Evolutionary conservation across 768 basidiomycete genomes (phyloP).

Genomic region (Calocybe gangraenosa): DNA sequence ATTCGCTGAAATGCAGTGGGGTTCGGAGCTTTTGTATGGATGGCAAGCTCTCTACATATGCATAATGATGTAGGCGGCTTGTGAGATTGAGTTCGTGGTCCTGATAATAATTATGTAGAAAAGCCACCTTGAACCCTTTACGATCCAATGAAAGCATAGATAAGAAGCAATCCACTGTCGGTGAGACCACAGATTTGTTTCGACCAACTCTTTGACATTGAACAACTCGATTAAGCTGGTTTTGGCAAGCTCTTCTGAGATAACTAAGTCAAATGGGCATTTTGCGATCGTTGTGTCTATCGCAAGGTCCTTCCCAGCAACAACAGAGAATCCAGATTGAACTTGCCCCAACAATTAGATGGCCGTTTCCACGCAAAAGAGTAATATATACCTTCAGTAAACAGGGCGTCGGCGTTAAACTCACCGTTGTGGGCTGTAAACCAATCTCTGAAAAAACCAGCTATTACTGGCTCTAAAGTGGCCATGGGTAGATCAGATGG

Average conservation of each 20-base stretch:
- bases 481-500: constrained; percentile 7
- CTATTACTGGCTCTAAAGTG: constrained; percentile 13
- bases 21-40: constrained; percentile 52
- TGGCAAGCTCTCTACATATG: constrained; percentile 73
- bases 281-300: constrained; percentile 54
- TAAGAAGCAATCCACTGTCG: constrained; percentile 69
- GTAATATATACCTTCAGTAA: constrained; percentile 36
- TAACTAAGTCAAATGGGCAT: constrained; percentile 62
- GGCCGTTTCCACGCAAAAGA: background rate
- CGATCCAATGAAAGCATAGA: constrained; percentile 59
- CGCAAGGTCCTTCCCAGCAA: constrained; percentile 45
- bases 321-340: constrained; percentile 43
- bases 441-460: constrained; percentile 43
- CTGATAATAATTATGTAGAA: constrained; percentile 2
- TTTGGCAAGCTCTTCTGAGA: constrained; percentile 51
- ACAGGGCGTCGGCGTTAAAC: constrained; percentile 43
- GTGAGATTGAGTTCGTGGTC: constrained; percentile 10
- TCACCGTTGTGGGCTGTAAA: constrained; percentile 41
- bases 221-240: constrained; percentile 40
- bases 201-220: constrained; percentile 15
- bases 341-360: constrained; percentile 20
- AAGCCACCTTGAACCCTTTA: constrained; percentile 33
- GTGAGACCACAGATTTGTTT: constrained; percentile 45
- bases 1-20: constrained; percentile 62
- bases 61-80: constrained; percentile 36